These are phyloP conservation scores for Neurospora africana DNA, from an alignment of 495 filamentous ascomycete genomes.

Conservation along the genomic window DNA sequence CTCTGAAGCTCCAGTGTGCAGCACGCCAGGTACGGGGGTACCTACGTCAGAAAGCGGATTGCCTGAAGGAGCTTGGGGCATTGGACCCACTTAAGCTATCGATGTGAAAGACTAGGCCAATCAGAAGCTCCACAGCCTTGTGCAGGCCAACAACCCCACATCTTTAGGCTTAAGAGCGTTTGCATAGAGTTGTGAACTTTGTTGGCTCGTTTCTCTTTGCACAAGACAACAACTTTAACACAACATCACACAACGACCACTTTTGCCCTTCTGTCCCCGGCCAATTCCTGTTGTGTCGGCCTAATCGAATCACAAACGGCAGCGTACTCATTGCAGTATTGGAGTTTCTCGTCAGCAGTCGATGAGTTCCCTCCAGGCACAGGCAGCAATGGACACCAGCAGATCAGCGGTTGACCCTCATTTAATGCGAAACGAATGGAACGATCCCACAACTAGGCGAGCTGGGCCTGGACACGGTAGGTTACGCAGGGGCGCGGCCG, in stretches of 20 bases:
- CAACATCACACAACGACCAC: not conserved
- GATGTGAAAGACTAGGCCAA: not conserved
- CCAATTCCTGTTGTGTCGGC: not conserved
- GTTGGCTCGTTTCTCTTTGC: not conserved
- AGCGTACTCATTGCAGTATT: not conserved
- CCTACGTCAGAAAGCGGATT: not conserved
- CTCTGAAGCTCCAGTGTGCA: not conserved
- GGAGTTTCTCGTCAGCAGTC: not conserved
- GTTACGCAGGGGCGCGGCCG: not conserved
- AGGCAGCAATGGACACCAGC: not conserved
- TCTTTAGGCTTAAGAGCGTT: not conserved
- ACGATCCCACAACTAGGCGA: not conserved
- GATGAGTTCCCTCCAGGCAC: not conserved
- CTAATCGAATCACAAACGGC: not conserved
- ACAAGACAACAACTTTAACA: not conserved
- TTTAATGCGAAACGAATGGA: not conserved
- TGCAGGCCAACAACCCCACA: not conserved
- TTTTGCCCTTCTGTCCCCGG: not conserved
- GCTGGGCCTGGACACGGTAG: not conserved
- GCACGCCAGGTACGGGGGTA: not conserved
- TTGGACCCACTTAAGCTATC: not conserved
- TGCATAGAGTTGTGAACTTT: not conserved
- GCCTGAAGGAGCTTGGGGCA: not conserved
- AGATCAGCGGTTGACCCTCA: not conserved
- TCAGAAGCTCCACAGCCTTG: not conserved